A percentile compares a stretch with the other conserved stretches of the same genome.
These are phyloP conservation scores for Aspergillus sp. DNA, from an alignment of 2,329 filamentous ascomycete genomes.

Conservation along the genomic window DNA sequence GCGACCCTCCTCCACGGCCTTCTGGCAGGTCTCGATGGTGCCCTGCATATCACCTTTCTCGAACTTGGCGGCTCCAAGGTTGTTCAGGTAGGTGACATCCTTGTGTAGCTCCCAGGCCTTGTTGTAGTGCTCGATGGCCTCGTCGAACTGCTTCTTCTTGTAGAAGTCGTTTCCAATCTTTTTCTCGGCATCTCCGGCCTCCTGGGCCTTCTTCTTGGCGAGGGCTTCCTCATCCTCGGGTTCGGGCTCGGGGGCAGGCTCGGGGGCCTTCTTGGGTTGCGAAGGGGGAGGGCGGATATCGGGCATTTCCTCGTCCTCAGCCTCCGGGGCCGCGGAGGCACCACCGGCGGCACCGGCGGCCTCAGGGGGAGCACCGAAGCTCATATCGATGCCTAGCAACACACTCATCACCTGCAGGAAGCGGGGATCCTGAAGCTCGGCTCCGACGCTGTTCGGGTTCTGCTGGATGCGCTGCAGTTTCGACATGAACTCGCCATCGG, in stretches of 20 bases:
- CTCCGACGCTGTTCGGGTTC: slow-evolving; percentile 76
- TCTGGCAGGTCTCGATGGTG: slow-evolving; percentile 80
- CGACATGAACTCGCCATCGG: slow-evolving; percentile 82
- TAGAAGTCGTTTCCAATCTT: slow-evolving; percentile 89
- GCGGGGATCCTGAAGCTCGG: slow-evolving; percentile 82
- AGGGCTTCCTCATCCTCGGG: slow-evolving; percentile 77
- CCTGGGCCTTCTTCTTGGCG: slow-evolving; percentile 87
- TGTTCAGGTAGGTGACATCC: slow-evolving; percentile 97
- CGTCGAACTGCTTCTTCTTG: slow-evolving; percentile 97
- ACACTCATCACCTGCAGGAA: slow-evolving; percentile 95
- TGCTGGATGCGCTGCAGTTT: slow-evolving; percentile 80
- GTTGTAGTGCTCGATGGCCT: slow-evolving; percentile 88
- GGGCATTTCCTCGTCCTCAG: slow-evolving; percentile 75
- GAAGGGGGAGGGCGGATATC: slow-evolving; percentile 58
- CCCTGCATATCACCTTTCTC: slow-evolving; percentile 94
- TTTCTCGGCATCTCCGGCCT: slow-evolving; percentile 92
- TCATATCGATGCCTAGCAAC: slow-evolving; percentile 90
- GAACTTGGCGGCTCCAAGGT: slow-evolving; percentile 88
- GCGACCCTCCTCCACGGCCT: slow-evolving; percentile 87
- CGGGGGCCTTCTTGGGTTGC: slow-evolving; percentile 57
- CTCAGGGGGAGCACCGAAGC: slow-evolving; percentile 58
- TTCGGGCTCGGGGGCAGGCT: slow-evolving; percentile 62
- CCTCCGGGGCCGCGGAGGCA: slow-evolving; percentile 47
- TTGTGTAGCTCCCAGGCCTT: slow-evolving; percentile 94
- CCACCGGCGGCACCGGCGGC: slow-evolving; percentile 44